These are phyloP conservation scores for Boletus huronensis DNA, from an alignment of 768 basidiomycete species.

Conservation along the genomic window DNA sequence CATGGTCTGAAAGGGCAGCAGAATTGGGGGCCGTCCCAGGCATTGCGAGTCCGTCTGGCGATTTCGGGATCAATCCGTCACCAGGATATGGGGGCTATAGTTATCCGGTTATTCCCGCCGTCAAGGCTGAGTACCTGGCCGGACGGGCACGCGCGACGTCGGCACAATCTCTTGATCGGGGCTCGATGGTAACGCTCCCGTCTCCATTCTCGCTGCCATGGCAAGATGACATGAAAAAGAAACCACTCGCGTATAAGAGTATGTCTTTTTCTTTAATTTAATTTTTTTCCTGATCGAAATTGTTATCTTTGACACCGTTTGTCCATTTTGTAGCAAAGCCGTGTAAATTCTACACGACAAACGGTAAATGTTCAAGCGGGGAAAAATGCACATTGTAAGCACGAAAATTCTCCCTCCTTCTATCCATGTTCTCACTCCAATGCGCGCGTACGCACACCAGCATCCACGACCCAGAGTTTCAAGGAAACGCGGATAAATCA, in stretches of 20 bases:
- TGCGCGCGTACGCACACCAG: conserved; percentile 26
- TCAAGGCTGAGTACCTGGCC: conserved; percentile 6
- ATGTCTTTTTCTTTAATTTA: background rate
- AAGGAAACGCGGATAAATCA: background rate
- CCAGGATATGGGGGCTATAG: conserved; percentile 7
- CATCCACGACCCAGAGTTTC: conserved; percentile 39
- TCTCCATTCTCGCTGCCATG: background rate
- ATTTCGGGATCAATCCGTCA: conserved; percentile 11
- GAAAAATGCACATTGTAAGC: conserved; percentile 59
- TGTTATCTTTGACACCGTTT: background rate
- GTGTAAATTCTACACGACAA: conserved; percentile 51
- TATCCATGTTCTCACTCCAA: background rate
- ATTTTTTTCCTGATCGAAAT: background rate
- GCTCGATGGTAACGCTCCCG: background rate
- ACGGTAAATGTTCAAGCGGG: conserved; percentile 50
- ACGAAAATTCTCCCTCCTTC: background rate
- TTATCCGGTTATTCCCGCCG: conserved; percentile 16
- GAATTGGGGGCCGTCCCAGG: conserved; percentile 1
- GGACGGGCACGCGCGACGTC: conserved; percentile 11
- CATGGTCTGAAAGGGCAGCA: background rate
- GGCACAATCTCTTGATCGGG: background rate
- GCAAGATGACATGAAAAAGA: conserved; percentile 20
- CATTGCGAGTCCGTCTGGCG: conserved; percentile 6
- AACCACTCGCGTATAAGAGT: conserved; percentile 30
- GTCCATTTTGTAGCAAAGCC: conserved; percentile 45